phyloP scores from a whole-genome alignment of 2,329 filamentous ascomycete genomes.

The Ilyonectria robusta region DNA sequence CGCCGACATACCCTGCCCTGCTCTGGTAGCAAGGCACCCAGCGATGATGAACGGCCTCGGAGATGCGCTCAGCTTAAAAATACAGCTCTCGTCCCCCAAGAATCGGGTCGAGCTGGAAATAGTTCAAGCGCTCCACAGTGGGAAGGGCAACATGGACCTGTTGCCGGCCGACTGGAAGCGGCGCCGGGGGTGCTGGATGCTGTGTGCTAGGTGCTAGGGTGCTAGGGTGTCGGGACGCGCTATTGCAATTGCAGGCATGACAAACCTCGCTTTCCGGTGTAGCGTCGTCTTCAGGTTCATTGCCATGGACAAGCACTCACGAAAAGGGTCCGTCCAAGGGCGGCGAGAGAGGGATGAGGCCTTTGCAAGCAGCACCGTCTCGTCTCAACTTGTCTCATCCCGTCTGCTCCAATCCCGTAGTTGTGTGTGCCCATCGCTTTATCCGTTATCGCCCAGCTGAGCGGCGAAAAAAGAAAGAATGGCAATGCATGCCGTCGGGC shows the following conservation, averaged over 20 bases:
- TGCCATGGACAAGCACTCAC: constrained; percentile 24
- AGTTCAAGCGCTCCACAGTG: constrained; percentile 43
- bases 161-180: constrained; percentile 46
- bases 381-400: constrained; percentile 27
- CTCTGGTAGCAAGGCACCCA: constrained; percentile 16
- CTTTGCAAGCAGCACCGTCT: constrained; percentile 12
- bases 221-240: constrained; percentile 40
- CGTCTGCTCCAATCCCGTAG: constrained; percentile 1
- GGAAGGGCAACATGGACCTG: constrained; percentile 44
- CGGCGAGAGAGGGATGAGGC: constrained; percentile 21
- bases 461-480: constrained; percentile 11
- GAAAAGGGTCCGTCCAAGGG: constrained; percentile 28
- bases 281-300: constrained; percentile 42
- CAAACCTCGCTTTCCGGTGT: constrained; percentile 43
- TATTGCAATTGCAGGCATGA: constrained; percentile 46
- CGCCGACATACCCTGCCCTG: constrained; percentile 14
- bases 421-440: constrained; percentile 5
- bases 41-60: constrained; percentile 23
- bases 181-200: constrained; percentile 31
- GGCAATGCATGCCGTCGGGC: constrained; percentile 23
- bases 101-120: constrained; percentile 36
- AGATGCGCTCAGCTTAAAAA: constrained; percentile 44
- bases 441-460: constrained; percentile 8
- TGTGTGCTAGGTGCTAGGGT: constrained; percentile 34
- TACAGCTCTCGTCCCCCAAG: constrained; percentile 31